A percentile compares a stretch with the other conserved stretches of the same genome.
Evolutionary conservation across 495 filamentous ascomycete species (phyloP).

Genomic region (Parmelia sp.): DNA sequence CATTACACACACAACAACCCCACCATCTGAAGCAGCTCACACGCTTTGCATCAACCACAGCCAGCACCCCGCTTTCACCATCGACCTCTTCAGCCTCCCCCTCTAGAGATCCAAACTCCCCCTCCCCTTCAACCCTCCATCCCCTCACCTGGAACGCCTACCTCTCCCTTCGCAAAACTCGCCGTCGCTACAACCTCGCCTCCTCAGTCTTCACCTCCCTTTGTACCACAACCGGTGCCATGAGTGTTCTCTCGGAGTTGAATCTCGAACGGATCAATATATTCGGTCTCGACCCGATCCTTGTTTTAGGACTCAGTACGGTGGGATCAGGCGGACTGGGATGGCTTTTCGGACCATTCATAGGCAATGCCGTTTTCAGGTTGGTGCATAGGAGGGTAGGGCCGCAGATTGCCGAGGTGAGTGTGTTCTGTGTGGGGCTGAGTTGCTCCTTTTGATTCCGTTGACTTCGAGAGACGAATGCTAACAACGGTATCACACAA

Average conservation of each 20-base stretch:
- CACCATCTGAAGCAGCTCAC: too few species aligned
- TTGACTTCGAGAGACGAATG: background rate
- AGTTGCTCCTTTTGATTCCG: too few species aligned
- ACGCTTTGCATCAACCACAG: constrained; percentile 10
- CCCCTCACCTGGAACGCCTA: constrained; percentile 71
- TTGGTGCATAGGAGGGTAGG: constrained; percentile 57
- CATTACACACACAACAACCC: too few species aligned
- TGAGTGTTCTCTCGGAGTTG: constrained; percentile 54
- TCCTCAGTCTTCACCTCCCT: constrained; percentile 62
- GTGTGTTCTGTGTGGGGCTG: constrained; percentile 27
- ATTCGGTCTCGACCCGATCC: constrained; percentile 75
- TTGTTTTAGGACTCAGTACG: constrained; percentile 72
- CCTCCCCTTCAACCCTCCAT: background rate
- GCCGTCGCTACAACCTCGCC: constrained; percentile 72
- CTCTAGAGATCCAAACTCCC: background rate
- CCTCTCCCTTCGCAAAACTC: constrained; percentile 79
- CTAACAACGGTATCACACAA: constrained; percentile 17
- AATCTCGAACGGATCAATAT: constrained; percentile 62
- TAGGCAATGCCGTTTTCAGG: constrained; percentile 73
- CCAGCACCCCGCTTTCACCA: background rate
- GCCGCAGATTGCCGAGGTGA: constrained; percentile 58
- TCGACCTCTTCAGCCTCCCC: background rate
- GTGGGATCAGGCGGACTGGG: constrained; percentile 66
- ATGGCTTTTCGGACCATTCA: constrained; percentile 77
- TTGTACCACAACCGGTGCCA: constrained; percentile 52